A percentile compares a stretch with the other conserved stretches of the same genome.
Evolutionary conservation across 2,329 filamentous ascomycete species (phyloP).

Genomic region (Ramichloridium luteum): DNA sequence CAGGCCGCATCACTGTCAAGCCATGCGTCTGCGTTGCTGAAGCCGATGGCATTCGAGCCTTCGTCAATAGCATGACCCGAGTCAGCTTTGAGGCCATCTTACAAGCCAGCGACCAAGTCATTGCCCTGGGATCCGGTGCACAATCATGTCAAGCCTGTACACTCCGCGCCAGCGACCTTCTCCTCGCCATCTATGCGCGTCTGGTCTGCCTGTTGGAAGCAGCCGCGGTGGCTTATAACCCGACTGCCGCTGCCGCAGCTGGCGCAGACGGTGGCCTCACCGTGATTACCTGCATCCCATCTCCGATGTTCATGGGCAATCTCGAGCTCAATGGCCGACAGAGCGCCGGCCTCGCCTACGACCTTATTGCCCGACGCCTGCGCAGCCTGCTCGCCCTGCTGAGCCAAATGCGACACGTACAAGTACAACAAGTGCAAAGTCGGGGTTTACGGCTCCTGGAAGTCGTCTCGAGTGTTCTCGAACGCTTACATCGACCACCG

Average conservation of each 20-base stretch:
- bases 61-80: background rate
- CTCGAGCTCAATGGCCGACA: background rate
- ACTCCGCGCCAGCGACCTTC: background rate
- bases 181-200: background rate
- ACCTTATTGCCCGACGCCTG: background rate
- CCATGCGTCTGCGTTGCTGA: background rate
- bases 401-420: background rate
- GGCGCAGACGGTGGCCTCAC: background rate
- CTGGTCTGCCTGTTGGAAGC: background rate
- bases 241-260: background rate
- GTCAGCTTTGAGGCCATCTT: conserved; percentile 1
- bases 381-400: background rate
- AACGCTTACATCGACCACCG: background rate
- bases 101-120: background rate
- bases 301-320: conserved; percentile 1
- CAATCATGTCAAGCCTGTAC: background rate
- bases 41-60: background rate
- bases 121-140: background rate
- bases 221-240: background rate
- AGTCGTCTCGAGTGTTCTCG: background rate
- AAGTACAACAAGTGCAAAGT: background rate
- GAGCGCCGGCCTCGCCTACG: background rate
- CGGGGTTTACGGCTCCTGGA: background rate
- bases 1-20: too few species aligned
- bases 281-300: background rate